Conservation (phyloP, 2,329 filamentous ascomycete genomes). For the Uncinocarpus reesii region DNA sequence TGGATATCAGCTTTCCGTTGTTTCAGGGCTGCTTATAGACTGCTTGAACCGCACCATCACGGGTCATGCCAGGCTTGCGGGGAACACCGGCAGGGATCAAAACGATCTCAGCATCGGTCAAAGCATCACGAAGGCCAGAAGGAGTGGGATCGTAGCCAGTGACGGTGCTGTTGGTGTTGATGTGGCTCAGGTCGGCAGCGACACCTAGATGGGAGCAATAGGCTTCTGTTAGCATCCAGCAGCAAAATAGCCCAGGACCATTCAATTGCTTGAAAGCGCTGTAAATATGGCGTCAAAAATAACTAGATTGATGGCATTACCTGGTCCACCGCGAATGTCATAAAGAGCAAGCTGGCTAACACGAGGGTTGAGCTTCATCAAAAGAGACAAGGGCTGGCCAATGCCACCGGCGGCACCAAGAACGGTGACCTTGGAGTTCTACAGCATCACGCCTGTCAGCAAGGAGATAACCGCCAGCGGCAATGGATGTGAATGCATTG, state of each 20-base stretch:
- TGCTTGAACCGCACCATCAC: slow-evolving; percentile 54
- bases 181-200: slow-evolving; percentile 93
- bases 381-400: slow-evolving; percentile 92
- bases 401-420: slow-evolving; percentile 96
- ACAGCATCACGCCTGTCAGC: slow-evolving; percentile 13
- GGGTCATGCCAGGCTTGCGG: slow-evolving; percentile 98
- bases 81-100: slow-evolving; percentile 97
- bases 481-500: not conserved
- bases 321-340: slow-evolving; percentile 89
- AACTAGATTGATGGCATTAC: slow-evolving; percentile 46
- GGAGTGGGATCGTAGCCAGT: slow-evolving; percentile 75
- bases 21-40: not conserved
- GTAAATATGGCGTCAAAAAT: not conserved
- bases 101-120: slow-evolving; percentile 85
- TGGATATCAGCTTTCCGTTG: not conserved
- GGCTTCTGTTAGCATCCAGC: slow-evolving; percentile 16
- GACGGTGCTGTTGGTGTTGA: slow-evolving; percentile 97
- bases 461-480: not conserved
- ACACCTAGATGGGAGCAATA: slow-evolving; percentile 57
- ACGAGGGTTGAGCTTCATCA: slow-evolving; percentile 96
- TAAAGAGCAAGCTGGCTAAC: slow-evolving; percentile 92
- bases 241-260: not conserved
- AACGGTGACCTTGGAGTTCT: slow-evolving; percentile 96
- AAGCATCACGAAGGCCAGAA: slow-evolving; percentile 62
- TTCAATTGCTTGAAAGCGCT: not conserved